Percentiles rank a stretch among this genome's conserved stretches.
These are phyloP conservation scores for Phytopythium kandeliae DNA, from an alignment of 352 stramenopile genomes.

Conservation along the genomic window DNA sequence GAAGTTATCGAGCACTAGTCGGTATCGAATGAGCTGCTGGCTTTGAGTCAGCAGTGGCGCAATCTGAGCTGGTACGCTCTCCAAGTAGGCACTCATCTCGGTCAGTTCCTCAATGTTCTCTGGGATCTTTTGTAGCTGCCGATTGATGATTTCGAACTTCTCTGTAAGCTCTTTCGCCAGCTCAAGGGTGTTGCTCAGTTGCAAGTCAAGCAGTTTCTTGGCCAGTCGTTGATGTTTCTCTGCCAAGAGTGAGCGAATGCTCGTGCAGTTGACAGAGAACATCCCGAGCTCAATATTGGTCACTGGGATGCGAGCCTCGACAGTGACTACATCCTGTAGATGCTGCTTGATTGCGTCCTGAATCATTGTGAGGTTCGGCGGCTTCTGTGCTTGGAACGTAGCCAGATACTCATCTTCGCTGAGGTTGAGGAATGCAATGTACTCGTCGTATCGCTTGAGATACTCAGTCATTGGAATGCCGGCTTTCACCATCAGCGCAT, in stretches of 20 bases:
- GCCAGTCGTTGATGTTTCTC: slow-evolving; percentile 73
- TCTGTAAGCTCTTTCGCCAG: slow-evolving; percentile 72
- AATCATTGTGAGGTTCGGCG: slow-evolving; percentile 58
- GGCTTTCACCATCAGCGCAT: slow-evolving; percentile 51
- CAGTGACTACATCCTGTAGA: slow-evolving; percentile 42
- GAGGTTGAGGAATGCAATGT: slow-evolving; percentile 87
- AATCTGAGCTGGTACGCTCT: slow-evolving; percentile 58
- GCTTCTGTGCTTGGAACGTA: slow-evolving; percentile 70
- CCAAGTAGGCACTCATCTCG: slow-evolving; percentile 84
- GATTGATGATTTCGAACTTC: slow-evolving; percentile 82
- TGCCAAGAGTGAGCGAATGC: slow-evolving; percentile 59
- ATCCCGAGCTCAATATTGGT: slow-evolving; percentile 74
- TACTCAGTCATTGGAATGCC: slow-evolving; percentile 67
- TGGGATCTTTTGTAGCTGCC: slow-evolving; percentile 80
- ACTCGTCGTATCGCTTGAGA: slow-evolving; percentile 73
- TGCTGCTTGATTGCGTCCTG: slow-evolving; percentile 79
- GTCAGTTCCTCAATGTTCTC: slow-evolving; percentile 91
- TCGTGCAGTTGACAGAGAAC: slow-evolving; percentile 76
- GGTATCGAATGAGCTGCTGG: slow-evolving; percentile 76
- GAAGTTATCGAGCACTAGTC: slow-evolving; percentile 71
- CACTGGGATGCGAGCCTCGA: slow-evolving; percentile 56
- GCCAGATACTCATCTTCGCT: slow-evolving; percentile 84
- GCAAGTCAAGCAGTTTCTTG: slow-evolving; percentile 70
- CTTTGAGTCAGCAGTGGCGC: slow-evolving; percentile 62
- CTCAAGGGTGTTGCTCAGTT: slow-evolving; percentile 66